Evolutionary conservation across 2,329 filamentous ascomycete genomes (phyloP), one percentile per base, ranked within the genome.

Genomic region (Cladosporium sp.): DNA sequence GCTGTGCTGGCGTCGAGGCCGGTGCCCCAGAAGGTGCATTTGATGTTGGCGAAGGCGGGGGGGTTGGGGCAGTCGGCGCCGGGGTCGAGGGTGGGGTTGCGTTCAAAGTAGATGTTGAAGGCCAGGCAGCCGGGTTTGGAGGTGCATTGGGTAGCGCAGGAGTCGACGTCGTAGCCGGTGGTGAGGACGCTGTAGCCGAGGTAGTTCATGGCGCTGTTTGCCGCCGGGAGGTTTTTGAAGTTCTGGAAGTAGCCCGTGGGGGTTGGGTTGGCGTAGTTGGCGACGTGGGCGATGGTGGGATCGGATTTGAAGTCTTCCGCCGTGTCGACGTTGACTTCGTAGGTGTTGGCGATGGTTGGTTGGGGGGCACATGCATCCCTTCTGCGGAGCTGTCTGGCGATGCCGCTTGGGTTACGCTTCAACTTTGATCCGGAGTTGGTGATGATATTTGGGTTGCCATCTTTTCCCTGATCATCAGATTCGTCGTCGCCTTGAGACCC

Each of bases 1-100:
- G 67, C 68, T 7, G 61, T 66, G 2, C 43, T 56, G 9, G 55
- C 50, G 15, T 51, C 51, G 41, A 69, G 52, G 3, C 56, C 55
- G 3, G 61, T 59, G 12, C 68, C 68, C 60, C 65, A 70, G 19
- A 65, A 56, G 2, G 64, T 60, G 54, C 69, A 71, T 52, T 69
- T 68, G 53, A 57, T 54, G 36, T 62, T 64, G n/a, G 63, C 66
- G 13, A 63, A 56, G 18, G 63, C 64, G 1, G 62, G n/a, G 13
- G 70, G 69, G 39, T 70, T 63, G 9, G 58, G 47, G 56, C 70
- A 71, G 12, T 44, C 50, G 24, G 52, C 61, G n/a, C 52, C 61
- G 4, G 69, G 65, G 30, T 62, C 56, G 13, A 67, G 15, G 4
- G 54, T 58, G 7, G 69, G 68, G 43, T 69, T 64, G 36, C 69